Evolutionary conservation across 1,284 basidiomycete genomes (phyloP).

Genomic region (Trametes pubescens): DNA sequence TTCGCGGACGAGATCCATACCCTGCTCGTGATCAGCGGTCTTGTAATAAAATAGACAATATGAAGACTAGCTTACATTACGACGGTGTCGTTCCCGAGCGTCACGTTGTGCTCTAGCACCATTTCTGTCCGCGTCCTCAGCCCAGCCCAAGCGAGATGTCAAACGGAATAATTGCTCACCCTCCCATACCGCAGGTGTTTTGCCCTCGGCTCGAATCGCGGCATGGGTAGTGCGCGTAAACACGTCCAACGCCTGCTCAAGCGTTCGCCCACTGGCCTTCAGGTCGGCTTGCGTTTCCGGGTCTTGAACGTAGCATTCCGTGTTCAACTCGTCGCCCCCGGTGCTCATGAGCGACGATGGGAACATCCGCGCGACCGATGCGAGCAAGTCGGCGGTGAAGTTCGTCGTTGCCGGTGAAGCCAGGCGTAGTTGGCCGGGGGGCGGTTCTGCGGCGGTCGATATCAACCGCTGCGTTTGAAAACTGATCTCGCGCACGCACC

Average conservation of each 20-base stretch:
- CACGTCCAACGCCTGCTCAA: slow-evolving; percentile 67
- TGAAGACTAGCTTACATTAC: slow-evolving; percentile 61
- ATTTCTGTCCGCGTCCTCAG: slow-evolving; percentile 55
- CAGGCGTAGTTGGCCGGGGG: slow-evolving; percentile 81
- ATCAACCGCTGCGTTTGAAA: background rate
- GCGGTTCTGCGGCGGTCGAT: slow-evolving; percentile 59
- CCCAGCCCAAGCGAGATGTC: slow-evolving; percentile 28
- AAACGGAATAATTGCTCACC: slow-evolving; percentile 40
- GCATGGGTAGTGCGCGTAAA: slow-evolving; percentile 67
- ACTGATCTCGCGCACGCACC: slow-evolving; percentile 43
- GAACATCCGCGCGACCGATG: slow-evolving; percentile 52
- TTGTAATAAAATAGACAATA: background rate
- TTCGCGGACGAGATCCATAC: slow-evolving; percentile 61
- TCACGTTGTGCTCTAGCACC: slow-evolving; percentile 69
- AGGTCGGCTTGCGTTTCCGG: slow-evolving; percentile 61
- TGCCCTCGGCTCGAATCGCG: slow-evolving; percentile 51
- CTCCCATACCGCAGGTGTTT: slow-evolving; percentile 77
- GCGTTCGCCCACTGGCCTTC: slow-evolving; percentile 53
- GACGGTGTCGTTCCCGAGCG: slow-evolving; percentile 71
- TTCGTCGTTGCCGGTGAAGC: slow-evolving; percentile 53
- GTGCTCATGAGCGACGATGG: slow-evolving; percentile 73
- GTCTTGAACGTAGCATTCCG: slow-evolving; percentile 72
- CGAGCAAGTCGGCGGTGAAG: slow-evolving; percentile 57
- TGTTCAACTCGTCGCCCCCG: slow-evolving; percentile 86
- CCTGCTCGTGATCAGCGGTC: slow-evolving; percentile 42